These are phyloP conservation scores for Geotrichum bryndzae DNA, from an alignment of 1,139 yeast species.

Conservation along the genomic window DNA sequence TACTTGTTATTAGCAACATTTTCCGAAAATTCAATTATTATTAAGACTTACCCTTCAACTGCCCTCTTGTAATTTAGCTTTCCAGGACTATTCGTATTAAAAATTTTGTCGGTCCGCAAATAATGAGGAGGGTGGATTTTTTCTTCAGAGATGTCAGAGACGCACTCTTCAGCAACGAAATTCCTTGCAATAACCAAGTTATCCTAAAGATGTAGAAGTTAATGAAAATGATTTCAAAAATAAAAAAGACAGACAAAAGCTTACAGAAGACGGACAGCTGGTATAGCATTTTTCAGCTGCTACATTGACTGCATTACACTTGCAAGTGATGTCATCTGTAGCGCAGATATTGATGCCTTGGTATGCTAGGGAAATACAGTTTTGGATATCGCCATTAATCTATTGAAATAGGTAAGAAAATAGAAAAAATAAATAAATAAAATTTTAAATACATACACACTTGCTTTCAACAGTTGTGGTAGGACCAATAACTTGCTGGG, in stretches of 20 bases:
- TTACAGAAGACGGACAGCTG: constrained; percentile 22
- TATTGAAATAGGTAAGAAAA: neutral
- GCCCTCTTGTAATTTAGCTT: neutral
- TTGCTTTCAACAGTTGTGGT: neutral
- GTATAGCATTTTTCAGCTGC: constrained; percentile 21
- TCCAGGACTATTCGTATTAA: neutral
- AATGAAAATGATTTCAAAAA: neutral
- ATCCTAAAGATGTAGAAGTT: constrained; percentile 1
- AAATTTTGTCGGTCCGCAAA: neutral
- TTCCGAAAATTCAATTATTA: neutral
- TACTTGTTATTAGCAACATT: neutral
- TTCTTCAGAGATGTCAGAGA: neutral
- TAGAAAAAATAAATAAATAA: neutral
- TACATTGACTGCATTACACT: constrained; percentile 22
- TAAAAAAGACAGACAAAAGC: neutral
- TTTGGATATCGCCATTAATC: neutral
- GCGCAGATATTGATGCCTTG: constrained; percentile 21
- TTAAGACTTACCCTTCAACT: neutral
- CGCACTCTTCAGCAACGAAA: constrained; percentile 9
- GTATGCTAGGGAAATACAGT: constrained; percentile 2
- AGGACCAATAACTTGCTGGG: neutral
- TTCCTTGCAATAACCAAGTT: constrained; percentile 1
- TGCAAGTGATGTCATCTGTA: constrained; percentile 22
- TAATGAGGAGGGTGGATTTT: constrained; percentile 1
- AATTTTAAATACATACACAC: neutral